These are phyloP conservation scores for Boletus sensibilis DNA, from an alignment of 768 basidiomycete species.

Conservation along the genomic window DNA sequence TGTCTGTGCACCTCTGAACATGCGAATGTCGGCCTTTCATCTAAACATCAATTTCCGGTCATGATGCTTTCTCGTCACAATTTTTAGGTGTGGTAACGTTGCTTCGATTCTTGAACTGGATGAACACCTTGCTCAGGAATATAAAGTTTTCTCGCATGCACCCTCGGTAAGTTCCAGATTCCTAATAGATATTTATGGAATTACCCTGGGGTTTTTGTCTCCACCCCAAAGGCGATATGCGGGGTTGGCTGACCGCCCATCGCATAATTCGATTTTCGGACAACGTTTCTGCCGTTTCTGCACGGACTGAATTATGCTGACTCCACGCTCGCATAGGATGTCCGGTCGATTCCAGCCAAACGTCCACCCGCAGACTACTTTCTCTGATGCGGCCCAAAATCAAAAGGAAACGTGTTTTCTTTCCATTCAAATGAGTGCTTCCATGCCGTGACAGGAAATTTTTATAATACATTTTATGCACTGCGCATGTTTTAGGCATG, in stretches of 20 bases:
- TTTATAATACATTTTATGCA: conserved; percentile 12
- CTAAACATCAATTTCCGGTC: conserved; percentile 27
- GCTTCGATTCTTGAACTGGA: conserved; percentile 94
- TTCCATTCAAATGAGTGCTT: conserved; percentile 16
- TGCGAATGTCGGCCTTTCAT: conserved; percentile 15
- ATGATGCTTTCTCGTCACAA: conserved; percentile 12
- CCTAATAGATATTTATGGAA: conserved; percentile 14
- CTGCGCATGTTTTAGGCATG: conserved; percentile 32
- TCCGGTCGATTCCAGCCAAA: conserved; percentile 78
- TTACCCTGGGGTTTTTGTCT: conserved; percentile 11
- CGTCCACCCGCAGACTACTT: conserved; percentile 88
- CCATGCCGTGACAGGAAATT: conserved; percentile 19
- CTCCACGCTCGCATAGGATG: conserved; percentile 50
- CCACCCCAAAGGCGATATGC: conserved; percentile 27
- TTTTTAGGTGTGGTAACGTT: conserved; percentile 85
- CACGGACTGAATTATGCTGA: background rate
- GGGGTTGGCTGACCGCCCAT: conserved; percentile 19
- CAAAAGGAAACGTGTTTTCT: conserved; percentile 10
- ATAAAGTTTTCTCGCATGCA: conserved; percentile 93
- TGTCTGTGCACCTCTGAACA: conserved; percentile 21
- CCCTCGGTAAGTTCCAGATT: conserved; percentile 59
- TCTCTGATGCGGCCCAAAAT: conserved; percentile 42
- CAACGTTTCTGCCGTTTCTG: background rate
- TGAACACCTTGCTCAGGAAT: conserved; percentile 89
- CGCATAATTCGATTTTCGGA: conserved; percentile 4